Conservation (phyloP, 1,284 basidiomycete species). For the Leucoagaricus sp. region DNA sequence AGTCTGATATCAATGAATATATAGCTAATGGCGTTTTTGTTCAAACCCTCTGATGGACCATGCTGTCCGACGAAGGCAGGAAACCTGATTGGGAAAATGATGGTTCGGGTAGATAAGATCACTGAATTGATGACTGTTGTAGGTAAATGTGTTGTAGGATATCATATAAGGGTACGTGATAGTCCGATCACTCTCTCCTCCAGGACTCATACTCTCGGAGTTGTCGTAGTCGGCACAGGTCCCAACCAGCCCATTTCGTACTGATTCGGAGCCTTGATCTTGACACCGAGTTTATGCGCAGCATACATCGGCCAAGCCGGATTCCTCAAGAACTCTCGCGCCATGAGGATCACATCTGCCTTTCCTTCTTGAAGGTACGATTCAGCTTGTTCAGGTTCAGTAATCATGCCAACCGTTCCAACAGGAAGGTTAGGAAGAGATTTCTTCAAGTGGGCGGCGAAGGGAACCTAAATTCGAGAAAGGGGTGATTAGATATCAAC, state of each 20-base stretch:
- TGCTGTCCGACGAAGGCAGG: too few relatives aligned
- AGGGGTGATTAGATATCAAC: not conserved
- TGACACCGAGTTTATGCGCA: conserved; percentile 56
- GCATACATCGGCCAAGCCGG: conserved; percentile 59
- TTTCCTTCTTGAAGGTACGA: conserved; percentile 63
- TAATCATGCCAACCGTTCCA: conserved; percentile 75
- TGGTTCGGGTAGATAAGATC: too few relatives aligned
- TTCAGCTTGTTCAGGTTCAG: conserved; percentile 64
- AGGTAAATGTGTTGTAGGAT: too few relatives aligned
- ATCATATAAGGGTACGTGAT: too few relatives aligned
- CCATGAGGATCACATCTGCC: conserved; percentile 75
- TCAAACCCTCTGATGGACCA: too few relatives aligned
- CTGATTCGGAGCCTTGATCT: conserved; percentile 63
- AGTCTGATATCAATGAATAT: too few relatives aligned
- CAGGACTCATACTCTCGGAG: too few relatives aligned
- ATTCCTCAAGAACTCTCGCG: conserved; percentile 61
- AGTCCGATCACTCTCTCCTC: too few relatives aligned
- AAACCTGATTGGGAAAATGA: too few relatives aligned
- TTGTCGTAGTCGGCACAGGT: not conserved
- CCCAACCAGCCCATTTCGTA: conserved; percentile 59
- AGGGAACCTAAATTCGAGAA: conserved; percentile 52
- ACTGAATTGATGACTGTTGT: too few relatives aligned
- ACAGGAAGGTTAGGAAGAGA: conserved; percentile 56
- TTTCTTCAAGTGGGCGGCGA: conserved; percentile 70
- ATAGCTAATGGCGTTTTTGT: too few relatives aligned